Conservation (phyloP, 306 rosid genomes). For the cucumber (Cucumis sativus) region DNA sequence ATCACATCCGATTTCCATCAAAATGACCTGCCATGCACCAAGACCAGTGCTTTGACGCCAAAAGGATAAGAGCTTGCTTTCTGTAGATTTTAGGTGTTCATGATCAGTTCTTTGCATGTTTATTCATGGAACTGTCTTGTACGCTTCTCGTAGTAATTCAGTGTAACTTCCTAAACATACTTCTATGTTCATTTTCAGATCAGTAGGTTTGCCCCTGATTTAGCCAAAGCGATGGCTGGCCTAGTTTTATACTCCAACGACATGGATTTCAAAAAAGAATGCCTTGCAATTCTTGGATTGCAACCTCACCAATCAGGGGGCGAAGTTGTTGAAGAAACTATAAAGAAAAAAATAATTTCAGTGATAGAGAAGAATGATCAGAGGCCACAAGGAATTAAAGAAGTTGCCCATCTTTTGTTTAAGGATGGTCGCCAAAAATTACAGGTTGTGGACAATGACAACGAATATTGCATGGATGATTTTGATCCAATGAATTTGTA, state of each 20-base stretch:
- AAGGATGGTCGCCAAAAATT: slow-evolving; percentile 25
- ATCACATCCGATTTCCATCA: no score
- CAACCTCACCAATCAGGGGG: slow-evolving; percentile 39
- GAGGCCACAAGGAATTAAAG: slow-evolving; percentile 40
- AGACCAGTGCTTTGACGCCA: background rate
- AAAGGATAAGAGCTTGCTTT: background rate
- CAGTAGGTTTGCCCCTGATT: slow-evolving; percentile 64
- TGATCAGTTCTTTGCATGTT: background rate
- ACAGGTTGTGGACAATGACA: slow-evolving; percentile 31
- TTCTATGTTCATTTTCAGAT: slow-evolving; percentile 34
- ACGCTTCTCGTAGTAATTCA: background rate
- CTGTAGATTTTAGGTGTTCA: background rate
- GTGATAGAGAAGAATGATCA: slow-evolving; percentile 58
- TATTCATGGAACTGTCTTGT: background rate
- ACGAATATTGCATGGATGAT: slow-evolving; percentile 22
- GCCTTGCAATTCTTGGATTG: slow-evolving; percentile 72
- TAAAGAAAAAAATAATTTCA: slow-evolving; percentile 49
- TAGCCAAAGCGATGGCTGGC: slow-evolving; percentile 76
- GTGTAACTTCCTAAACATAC: background rate
- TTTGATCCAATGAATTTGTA: slow-evolving; percentile 30
- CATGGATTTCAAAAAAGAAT: slow-evolving; percentile 55
- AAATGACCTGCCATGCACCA: background rate
- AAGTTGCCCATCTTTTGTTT: slow-evolving; percentile 45
- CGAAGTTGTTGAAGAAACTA: slow-evolving; percentile 38
- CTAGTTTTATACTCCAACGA: slow-evolving; percentile 59